A percentile compares a stretch with the other conserved stretches of the same genome.
These are phyloP conservation scores for Galeopsis tetrahit DNA, from an alignment of 257 asterid genomes.

Conservation along the genomic window DNA sequence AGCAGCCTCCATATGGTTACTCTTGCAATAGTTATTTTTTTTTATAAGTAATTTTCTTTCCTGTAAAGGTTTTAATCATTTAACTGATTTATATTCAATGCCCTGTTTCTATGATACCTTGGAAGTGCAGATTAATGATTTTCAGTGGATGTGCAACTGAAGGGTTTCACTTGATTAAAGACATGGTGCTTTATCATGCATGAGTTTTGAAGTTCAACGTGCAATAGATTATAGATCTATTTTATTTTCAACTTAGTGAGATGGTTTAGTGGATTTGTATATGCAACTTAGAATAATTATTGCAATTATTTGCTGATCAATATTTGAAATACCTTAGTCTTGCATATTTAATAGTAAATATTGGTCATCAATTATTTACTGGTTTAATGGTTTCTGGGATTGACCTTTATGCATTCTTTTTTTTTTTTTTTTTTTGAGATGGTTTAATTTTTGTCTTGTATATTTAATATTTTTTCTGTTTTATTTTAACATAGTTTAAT, in stretches of 20 bases:
- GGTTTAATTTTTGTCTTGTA: not conserved
- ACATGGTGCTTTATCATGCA: not conserved
- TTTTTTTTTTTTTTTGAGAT: too few relatives aligned
- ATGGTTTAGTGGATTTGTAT: not conserved
- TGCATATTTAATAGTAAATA: too few relatives aligned
- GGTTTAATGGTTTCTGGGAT: too few relatives aligned
- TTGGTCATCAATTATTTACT: too few relatives aligned
- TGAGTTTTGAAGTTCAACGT: not conserved
- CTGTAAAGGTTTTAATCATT: not conserved
- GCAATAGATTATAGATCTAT: not conserved
- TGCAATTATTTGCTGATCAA: too few relatives aligned
- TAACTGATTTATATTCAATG: too few relatives aligned
- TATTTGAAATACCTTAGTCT: too few relatives aligned
- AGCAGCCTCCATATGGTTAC: too few relatives aligned
- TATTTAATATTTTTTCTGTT: not conserved
- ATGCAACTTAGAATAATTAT: too few relatives aligned
- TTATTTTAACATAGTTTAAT: not conserved
- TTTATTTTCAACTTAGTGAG: not conserved
- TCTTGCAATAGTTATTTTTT: too few relatives aligned
- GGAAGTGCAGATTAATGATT: not conserved
- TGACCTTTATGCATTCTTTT: too few relatives aligned
- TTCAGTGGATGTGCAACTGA: not conserved
- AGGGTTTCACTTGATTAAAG: not conserved
- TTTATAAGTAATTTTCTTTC: not conserved
- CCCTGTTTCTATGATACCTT: conserved; percentile 19